These are phyloP conservation scores for Ananas comosus DNA, from an alignment of 176 grass and related monocot genomes.

Conservation along the genomic window DNA sequence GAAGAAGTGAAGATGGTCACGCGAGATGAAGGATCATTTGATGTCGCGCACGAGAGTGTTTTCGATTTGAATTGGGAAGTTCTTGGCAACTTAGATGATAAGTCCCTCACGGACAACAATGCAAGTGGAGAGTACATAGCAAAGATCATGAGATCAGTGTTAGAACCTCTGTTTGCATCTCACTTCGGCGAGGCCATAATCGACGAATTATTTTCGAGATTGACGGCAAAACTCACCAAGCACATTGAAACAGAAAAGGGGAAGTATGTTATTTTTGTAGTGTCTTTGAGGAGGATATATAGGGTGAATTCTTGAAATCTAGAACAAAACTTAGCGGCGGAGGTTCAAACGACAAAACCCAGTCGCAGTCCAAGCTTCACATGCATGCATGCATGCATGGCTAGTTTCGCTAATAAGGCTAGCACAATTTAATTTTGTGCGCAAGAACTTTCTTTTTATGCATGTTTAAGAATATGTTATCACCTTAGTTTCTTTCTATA, in stretches of 20 bases:
- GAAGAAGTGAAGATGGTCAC: slow-evolving; percentile 18
- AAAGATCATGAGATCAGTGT: neutral
- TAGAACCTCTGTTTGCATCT: slow-evolving; percentile 1
- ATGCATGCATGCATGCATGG: too few species aligned
- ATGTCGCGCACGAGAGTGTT: neutral
- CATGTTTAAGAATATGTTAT: too few species aligned
- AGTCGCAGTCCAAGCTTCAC: too few species aligned
- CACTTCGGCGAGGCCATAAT: slow-evolving; percentile 15
- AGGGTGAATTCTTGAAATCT: neutral
- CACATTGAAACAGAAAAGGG: neutral
- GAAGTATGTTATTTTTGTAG: neutral
- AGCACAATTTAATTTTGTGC: too few species aligned
- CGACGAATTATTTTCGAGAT: slow-evolving; percentile 9
- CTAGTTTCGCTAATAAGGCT: too few species aligned
- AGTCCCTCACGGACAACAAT: too few species aligned
- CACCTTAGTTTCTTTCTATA: neutral
- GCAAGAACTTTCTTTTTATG: too few species aligned
- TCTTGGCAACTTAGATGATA: too few species aligned
- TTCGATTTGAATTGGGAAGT: neutral
- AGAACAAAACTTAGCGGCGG: too few species aligned
- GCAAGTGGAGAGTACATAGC: neutral
- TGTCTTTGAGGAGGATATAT: neutral
- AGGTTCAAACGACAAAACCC: too few species aligned
- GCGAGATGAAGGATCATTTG: slow-evolving; percentile 14
- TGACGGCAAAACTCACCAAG: neutral